Conservation (phyloP, 164 flowering plant genomes). For the Cinnamomum micranthum region DNA sequence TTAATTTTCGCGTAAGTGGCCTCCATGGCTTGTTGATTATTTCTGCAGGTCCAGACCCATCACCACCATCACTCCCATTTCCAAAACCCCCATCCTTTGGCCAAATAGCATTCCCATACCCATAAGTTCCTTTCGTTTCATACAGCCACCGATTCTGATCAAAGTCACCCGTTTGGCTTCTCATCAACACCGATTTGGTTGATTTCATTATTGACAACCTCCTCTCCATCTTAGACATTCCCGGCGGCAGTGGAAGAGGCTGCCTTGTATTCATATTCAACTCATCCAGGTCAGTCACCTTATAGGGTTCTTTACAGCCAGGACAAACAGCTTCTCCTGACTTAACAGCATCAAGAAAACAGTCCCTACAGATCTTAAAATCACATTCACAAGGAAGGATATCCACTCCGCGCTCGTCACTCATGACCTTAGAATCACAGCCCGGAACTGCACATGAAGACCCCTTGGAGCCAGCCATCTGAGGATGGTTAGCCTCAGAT, state of each 20-base stretch:
- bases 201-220: constrained; percentile 54
- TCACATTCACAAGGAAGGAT: constrained; percentile 65
- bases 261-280: constrained; percentile 28
- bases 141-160: constrained; percentile 82
- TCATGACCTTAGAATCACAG: constrained; percentile 70
- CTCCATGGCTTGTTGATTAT: constrained; percentile 69
- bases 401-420: constrained; percentile 56
- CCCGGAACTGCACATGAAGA: constrained; percentile 53
- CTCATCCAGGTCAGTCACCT: constrained; percentile 44
- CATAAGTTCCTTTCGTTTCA: constrained; percentile 73
- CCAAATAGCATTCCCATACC: constrained; percentile 73
- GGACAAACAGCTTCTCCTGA: constrained; percentile 51
- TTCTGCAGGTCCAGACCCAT: constrained; percentile 22
- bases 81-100: constrained; percentile 40
- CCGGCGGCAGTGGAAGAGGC: constrained; percentile 38
- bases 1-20: constrained; percentile 62
- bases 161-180: constrained; percentile 60
- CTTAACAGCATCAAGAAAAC: constrained; percentile 61
- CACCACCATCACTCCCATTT: constrained; percentile 24
- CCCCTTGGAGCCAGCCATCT: constrained; percentile 60
- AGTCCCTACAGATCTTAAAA: constrained; percentile 71
- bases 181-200: constrained; percentile 34
- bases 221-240: constrained; percentile 27
- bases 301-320: constrained; percentile 69
- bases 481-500: constrained; percentile 56